A percentile compares a stretch with the other conserved stretches of the same genome.
phyloP scores from a whole-genome alignment of 139 green algal genomes.

The Volvox africanus region DNA sequence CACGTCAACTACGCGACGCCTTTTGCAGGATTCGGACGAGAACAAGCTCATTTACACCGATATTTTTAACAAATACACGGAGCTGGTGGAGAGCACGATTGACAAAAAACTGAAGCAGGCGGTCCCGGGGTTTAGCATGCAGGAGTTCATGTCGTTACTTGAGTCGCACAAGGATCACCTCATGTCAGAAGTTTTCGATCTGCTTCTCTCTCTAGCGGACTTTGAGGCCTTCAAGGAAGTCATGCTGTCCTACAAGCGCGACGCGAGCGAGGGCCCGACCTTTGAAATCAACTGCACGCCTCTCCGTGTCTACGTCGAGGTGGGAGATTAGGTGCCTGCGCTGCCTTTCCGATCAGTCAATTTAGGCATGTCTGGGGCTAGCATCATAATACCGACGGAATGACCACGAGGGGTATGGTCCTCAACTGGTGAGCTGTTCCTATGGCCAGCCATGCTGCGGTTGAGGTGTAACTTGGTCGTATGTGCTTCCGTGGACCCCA shows the following conservation, averaged over 20 bases:
- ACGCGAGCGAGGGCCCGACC: neutral
- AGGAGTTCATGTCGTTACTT: conserved; percentile 54
- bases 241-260: conserved; percentile 65
- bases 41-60: conserved; percentile 69
- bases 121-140: conserved; percentile 60
- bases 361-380: too few relatives aligned
- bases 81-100: conserved; percentile 58
- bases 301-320: conserved; percentile 45
- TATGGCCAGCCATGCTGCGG: too few relatives aligned
- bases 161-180: conserved; percentile 59
- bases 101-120: conserved; percentile 36
- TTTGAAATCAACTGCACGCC: conserved; percentile 48
- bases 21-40: conserved; percentile 61
- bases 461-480: neutral
- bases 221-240: conserved; percentile 70
- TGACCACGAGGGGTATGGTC: too few relatives aligned
- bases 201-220: conserved; percentile 64
- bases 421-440: too few relatives aligned
- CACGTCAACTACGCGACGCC: neutral
- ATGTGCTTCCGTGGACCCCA: neutral
- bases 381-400: too few relatives aligned
- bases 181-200: conserved; percentile 67
- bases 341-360: too few relatives aligned
- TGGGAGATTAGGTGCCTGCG: neutral
- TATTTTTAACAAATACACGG: conserved; percentile 53